Conservation (phyloP, 148 eudicot genomes). For the Fagopyrum esculentum region DNA sequence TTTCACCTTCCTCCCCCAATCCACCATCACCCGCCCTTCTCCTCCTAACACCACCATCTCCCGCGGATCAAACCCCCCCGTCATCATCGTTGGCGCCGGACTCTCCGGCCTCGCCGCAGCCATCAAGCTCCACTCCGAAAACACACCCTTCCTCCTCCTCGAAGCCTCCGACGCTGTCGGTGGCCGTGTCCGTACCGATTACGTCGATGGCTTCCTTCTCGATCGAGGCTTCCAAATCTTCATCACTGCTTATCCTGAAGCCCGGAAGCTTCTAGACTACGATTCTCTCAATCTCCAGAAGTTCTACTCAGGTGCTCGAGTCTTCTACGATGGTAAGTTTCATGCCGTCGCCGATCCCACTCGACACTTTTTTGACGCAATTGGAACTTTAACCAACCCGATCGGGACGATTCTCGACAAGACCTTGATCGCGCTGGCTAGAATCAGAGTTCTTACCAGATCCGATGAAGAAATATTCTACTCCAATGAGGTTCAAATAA, state of each 20-base stretch:
- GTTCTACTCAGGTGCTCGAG: conserved; percentile 83
- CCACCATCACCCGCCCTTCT: conserved; percentile 13
- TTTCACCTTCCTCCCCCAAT: background rate
- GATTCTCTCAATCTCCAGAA: conserved; percentile 43
- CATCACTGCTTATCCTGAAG: conserved; percentile 92
- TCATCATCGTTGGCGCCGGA: conserved; percentile 80
- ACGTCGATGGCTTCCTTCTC: conserved; percentile 73
- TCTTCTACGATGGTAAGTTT: conserved; percentile 48
- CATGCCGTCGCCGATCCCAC: conserved; percentile 79
- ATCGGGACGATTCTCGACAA: conserved; percentile 73
- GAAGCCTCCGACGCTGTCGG: conserved; percentile 82
- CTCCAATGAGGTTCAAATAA: conserved; percentile 37
- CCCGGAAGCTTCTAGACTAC: conserved; percentile 54
- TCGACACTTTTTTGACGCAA: conserved; percentile 57
- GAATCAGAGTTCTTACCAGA: conserved; percentile 42
- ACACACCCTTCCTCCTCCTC: conserved; percentile 62
- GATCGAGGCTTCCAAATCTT: conserved; percentile 98
- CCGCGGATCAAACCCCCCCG: conserved; percentile 22
- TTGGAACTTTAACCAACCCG: conserved; percentile 47
- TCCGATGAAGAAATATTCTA: conserved; percentile 47
- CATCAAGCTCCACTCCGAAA: conserved; percentile 38
- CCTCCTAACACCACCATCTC: conserved; percentile 11
- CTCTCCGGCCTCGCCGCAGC: conserved; percentile 89
- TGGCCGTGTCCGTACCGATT: conserved; percentile 89
- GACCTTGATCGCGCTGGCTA: conserved; percentile 40